Evolutionary conservation across 2,329 filamentous ascomycete species (phyloP), one percentile per base, ranked within the genome.

Genomic region (Fusarium sp.): DNA sequence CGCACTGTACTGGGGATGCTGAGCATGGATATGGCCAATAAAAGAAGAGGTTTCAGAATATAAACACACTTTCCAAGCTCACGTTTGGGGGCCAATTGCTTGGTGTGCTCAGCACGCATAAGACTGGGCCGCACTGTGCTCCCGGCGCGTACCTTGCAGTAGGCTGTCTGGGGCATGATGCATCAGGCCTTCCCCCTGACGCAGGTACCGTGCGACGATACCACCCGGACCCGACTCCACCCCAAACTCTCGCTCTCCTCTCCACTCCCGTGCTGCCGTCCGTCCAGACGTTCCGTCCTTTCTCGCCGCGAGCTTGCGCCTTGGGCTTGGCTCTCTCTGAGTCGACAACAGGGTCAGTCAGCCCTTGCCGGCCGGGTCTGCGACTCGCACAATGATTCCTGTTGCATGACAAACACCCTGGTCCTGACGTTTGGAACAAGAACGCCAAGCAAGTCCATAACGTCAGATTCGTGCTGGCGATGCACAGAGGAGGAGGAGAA

Each of bases 121-220:
- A 67, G 64, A 67, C 32, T 62, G 52, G 30, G 30, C 6, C 60
- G 54, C 69, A 69, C 63, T 57, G 50, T 67, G 23, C 64, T 11
- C 60, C 66, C 77, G 72, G 75, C 70, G 71, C 65, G 77, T 79
- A 72, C 77, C 77, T 79, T 79, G 77, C 77, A 78, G 77, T 79
- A 79, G 77, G 58, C 7, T 56, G 67, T 64, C 37, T 56, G 50
- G 39, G 7, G 62, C 52, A 60, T 30, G 57, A 52, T 56, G 62
- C 61, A 64, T 66, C 66, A 43, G 56, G 64, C 54, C 62, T 39
- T 56, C 48, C 67, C 72, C 72, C 72, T 75, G 72, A 73, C 50
- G 56, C 72, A 75, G 66, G 72, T 67, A 75, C 68, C 72, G 66
- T 75, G 69, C 66, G 62, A 67, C 68, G 37, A 74, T 74, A 52